Evolutionary conservation across 176 grass and related monocot species (phyloP).

Genomic region (Bolboschoenus planiculmis): DNA sequence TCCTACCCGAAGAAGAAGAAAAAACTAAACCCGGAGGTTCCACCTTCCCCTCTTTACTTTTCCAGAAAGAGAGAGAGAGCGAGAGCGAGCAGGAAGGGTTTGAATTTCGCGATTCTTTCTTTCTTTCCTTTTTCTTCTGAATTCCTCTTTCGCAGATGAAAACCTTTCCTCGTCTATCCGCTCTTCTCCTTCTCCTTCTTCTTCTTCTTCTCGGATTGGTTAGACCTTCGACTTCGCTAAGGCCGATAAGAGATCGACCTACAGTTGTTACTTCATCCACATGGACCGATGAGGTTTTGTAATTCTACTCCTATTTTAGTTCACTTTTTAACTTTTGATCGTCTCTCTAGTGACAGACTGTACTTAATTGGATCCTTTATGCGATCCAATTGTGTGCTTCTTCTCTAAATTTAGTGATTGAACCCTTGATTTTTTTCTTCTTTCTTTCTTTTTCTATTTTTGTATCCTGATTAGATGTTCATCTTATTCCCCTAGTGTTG

Average conservation of each 20-base stretch:
- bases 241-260: conserved; percentile 65
- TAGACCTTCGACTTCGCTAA: conserved; percentile 41
- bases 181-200: conserved; percentile 14
- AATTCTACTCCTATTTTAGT: neutral
- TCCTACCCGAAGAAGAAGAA: neutral
- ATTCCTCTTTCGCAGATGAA: conserved; percentile 10
- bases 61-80: neutral
- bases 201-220: conserved; percentile 20
- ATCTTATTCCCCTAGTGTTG: neutral
- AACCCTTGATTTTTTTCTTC: too few relatives aligned
- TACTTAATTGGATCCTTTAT: conserved; percentile 5
- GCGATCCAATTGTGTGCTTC: neutral
- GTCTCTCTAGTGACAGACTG: neutral
- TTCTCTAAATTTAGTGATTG: neutral
- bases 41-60: neutral
- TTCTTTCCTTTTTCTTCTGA: too few relatives aligned
- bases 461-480: neutral
- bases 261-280: conserved; percentile 28
- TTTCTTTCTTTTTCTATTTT: conserved; percentile 1
- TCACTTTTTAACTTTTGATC: neutral
- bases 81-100: neutral
- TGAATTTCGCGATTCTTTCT: neutral
- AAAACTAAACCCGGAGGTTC: neutral
- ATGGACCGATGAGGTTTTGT: conserved; percentile 81
- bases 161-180: conserved; percentile 8